These are phyloP conservation scores for Vitis cinerea DNA, from an alignment of 164 flowering plant genomes.

Conservation along the genomic window DNA sequence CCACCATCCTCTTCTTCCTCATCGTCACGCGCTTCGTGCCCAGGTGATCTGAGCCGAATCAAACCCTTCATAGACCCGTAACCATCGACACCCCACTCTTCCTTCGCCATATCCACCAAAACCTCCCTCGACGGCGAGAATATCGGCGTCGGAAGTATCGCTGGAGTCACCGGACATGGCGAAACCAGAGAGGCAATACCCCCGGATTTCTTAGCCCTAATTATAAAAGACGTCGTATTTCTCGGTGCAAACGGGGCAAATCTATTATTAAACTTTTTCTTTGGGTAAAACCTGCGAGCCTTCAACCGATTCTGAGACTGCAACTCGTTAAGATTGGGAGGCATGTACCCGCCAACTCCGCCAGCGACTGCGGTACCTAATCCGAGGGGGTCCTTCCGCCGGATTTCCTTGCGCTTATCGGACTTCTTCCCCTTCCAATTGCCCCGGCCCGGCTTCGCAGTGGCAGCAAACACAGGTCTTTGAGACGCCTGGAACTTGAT, in stretches of 20 bases:
- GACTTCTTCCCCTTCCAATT: constrained; percentile 81
- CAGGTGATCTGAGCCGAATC: constrained; percentile 55
- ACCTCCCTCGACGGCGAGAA: constrained; percentile 86
- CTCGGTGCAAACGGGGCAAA: constrained; percentile 84
- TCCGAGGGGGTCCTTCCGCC: too few relatives aligned
- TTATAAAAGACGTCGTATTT: constrained; percentile 74
- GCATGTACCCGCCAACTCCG: constrained; percentile 44
- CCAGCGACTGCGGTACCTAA: too few relatives aligned
- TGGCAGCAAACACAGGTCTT: constrained; percentile 23
- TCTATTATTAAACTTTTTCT: constrained; percentile 61
- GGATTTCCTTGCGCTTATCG: constrained; percentile 17
- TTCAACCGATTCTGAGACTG: constrained; percentile 72
- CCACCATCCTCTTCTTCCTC: constrained; percentile 65
- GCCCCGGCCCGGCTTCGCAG: constrained; percentile 22
- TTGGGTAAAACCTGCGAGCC: constrained; percentile 64
- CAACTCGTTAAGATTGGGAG: constrained; percentile 65
- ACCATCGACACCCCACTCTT: constrained; percentile 96
- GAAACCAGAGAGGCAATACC: constrained; percentile 81
- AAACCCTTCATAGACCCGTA: constrained; percentile 98
- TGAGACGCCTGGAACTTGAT: neutral
- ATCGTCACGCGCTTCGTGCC: constrained; percentile 53
- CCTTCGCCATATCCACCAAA: constrained; percentile 86
- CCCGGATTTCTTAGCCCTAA: constrained; percentile 77
- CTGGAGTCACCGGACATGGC: constrained; percentile 79
- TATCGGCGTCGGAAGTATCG: constrained; percentile 80